Base-by-base conservation (phyloP, 225 moss, liverwort and hornwort species). In the Anthoceros angustus region DNA sequence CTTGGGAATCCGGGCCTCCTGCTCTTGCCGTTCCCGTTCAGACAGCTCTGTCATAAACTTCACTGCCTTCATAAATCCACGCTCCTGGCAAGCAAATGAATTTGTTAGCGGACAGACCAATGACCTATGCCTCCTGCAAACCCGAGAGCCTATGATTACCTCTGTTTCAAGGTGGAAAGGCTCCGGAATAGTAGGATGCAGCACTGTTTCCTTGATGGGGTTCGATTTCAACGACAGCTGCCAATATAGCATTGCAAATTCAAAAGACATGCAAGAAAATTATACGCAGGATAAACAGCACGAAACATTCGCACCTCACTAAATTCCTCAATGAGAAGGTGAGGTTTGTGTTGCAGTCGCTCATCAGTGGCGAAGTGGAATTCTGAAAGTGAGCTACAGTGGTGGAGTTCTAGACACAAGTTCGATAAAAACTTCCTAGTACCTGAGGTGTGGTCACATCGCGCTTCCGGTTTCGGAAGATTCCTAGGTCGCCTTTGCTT, bases 281-380 rank as follows among this genome's bases (percentile, higher is more conserved):
- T 32, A 32, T 4, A 32, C 32, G 4, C 2, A 1, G 32, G 32
- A 32, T 32, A 32, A 32, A 39, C 0, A 66, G 42, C 41, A 15
- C 42, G 0, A 25, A 24, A 25, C 24, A 40, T 18, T 20, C 77
- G 68, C 25, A 92, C 95, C 77, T 92, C 89, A 49, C 80, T 82
- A 63, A 99, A 83, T 42, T 84, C 78, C 63, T 88, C 83, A 18
- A 78, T 40, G 8, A 86, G 77, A 60, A 70, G 71, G 7, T 73
- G 42, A 50, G 78, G 70, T 32, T 82, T 83, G 61, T 82, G 79
- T 72, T 86, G 84, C 48, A 92, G 70, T 63, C 98, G 80, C 73
- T 98, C 81, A 39, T 87, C 98, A 55, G 98, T 98, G 25, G 84
- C 87, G 41, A 99, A 99, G 40, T 86, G 87, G 68, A 99, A 99